These are phyloP conservation scores for Lasiodiplodia hormozganensis DNA, from an alignment of 2,329 filamentous ascomycete genomes.

Conservation along the genomic window DNA sequence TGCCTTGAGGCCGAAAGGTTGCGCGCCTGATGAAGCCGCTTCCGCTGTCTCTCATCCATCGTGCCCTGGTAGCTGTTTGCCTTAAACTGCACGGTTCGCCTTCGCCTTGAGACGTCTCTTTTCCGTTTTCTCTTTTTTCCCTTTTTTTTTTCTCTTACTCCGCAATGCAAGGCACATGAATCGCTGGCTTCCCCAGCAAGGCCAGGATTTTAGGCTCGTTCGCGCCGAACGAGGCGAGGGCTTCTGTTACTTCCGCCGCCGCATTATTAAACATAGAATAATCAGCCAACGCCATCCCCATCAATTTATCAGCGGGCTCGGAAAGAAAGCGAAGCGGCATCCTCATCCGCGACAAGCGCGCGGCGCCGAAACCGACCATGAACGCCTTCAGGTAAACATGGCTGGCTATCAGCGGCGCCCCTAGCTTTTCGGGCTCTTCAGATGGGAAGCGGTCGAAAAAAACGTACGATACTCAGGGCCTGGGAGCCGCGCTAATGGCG, in stretches of 20 bases:
- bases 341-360: not conserved
- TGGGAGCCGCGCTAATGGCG: slow-evolving; percentile 6
- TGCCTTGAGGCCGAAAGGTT: not conserved
- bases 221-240: not conserved
- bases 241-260: not conserved
- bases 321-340: not conserved
- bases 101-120: not conserved
- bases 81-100: not conserved
- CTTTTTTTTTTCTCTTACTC: not conserved
- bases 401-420: not conserved
- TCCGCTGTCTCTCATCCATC: no score
- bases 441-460: not conserved
- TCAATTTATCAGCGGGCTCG: slow-evolving; percentile 2
- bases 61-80: not conserved
- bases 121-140: not conserved
- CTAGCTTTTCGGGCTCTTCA: not conserved
- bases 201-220: not conserved
- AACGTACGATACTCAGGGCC: slow-evolving; percentile 16
- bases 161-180: not conserved
- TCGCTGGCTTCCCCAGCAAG: not conserved
- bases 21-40: not conserved
- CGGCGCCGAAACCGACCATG: no score
- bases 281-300: not conserved
- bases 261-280: not conserved
- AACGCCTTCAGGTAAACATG: no score